These are phyloP conservation scores for Stygiomarasmius scandens DNA, from an alignment of 1,284 basidiomycete species.

Conservation along the genomic window DNA sequence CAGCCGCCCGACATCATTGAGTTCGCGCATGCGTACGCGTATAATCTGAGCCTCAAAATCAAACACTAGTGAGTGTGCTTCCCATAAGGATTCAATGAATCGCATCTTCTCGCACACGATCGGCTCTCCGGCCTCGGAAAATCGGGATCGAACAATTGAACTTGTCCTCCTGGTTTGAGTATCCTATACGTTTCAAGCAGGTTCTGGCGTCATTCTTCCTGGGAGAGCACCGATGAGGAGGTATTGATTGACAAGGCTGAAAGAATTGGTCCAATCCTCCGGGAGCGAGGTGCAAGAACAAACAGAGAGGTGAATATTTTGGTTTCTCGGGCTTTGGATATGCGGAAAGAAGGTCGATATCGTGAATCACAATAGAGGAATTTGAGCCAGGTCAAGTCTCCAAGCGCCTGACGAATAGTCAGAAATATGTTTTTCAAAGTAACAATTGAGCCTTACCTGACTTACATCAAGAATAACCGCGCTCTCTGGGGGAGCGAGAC, in stretches of 20 bases:
- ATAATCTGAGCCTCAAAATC: no score
- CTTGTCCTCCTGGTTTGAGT: slow-evolving; percentile 18
- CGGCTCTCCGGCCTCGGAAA: background rate
- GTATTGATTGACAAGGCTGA: slow-evolving; percentile 19
- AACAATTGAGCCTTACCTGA: no score
- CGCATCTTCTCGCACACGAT: background rate
- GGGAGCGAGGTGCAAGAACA: slow-evolving; percentile 1
- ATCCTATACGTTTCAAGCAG: slow-evolving; percentile 21
- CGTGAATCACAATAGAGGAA: background rate
- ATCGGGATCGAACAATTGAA: background rate
- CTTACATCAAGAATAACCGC: background rate
- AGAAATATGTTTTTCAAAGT: no score
- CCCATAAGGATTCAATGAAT: no score
- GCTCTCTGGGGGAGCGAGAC: no score
- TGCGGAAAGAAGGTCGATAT: slow-evolving; percentile 1
- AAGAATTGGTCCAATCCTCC: background rate
- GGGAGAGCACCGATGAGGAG: slow-evolving; percentile 21
- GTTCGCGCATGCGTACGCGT: no score
- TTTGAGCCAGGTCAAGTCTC: background rate
- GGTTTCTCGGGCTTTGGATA: background rate
- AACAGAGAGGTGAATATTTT: background rate
- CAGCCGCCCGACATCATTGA: no score
- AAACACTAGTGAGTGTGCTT: no score
- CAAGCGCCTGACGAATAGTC: slow-evolving; percentile 7
- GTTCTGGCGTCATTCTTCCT: slow-evolving; percentile 20